These are phyloP conservation scores for Coccinonectria pachysandricola DNA, from an alignment of 2,329 filamentous ascomycete species.

Conservation along the genomic window DNA sequence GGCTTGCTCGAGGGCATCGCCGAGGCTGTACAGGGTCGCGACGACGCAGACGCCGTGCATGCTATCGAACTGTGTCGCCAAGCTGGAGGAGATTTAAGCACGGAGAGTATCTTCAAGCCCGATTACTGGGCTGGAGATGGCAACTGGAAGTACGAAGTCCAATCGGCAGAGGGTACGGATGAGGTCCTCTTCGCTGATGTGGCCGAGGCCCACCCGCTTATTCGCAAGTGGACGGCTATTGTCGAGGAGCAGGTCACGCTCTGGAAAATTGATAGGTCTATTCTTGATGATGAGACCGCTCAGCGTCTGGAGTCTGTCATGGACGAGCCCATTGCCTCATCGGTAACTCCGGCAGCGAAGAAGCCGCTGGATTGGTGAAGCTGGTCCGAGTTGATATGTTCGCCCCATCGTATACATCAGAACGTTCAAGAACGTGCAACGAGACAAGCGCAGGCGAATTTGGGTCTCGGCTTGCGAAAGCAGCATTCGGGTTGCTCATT, in stretches of 20 bases:
- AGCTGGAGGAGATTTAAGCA: slow-evolving; percentile 50
- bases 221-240: slow-evolving; percentile 48
- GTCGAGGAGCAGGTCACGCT: slow-evolving; percentile 21
- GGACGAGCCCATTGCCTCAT: slow-evolving; percentile 19
- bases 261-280: slow-evolving; percentile 25
- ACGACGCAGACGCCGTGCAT: slow-evolving; percentile 13
- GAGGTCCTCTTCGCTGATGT: slow-evolving; percentile 50
- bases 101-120: slow-evolving; percentile 51
- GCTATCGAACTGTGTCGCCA: slow-evolving; percentile 29
- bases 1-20: slow-evolving; percentile 67
- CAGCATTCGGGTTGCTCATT: too few relatives aligned
- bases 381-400: too few relatives aligned
- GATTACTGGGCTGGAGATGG: slow-evolving; percentile 63
- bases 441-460: too few relatives aligned
- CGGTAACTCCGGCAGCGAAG: slow-evolving; percentile 15
- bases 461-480: too few relatives aligned
- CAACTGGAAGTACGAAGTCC: slow-evolving; percentile 56
- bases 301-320: slow-evolving; percentile 17
- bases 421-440: too few relatives aligned
- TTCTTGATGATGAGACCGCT: slow-evolving; percentile 25
- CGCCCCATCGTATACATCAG: too few relatives aligned
- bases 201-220: slow-evolving; percentile 55
- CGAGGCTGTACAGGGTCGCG: slow-evolving; percentile 30
- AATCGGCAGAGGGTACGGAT: slow-evolving; percentile 21
- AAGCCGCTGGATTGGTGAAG: slow-evolving; percentile 30